Evolutionary conservation across 1,284 basidiomycete genomes (phyloP).

Genomic region (Sporisorium scitamineum): DNA sequence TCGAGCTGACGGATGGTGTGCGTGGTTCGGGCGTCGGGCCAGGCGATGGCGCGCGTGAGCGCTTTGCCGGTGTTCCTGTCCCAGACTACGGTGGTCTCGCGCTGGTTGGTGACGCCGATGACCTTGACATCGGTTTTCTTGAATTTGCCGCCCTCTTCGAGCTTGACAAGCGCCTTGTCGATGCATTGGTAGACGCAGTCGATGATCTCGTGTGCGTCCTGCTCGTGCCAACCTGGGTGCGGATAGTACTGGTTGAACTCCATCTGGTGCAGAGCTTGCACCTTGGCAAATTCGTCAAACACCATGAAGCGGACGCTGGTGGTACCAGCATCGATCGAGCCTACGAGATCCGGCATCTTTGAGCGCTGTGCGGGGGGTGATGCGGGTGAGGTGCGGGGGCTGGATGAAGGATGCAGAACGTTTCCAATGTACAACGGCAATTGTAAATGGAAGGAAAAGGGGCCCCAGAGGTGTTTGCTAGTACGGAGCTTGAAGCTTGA

Average conservation of each 20-base stretch:
- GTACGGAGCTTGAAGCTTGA: background rate
- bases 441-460: background rate
- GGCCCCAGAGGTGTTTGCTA: too few relatives aligned
- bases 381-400: background rate
- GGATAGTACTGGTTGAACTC: slow-evolving; percentile 67
- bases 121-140: slow-evolving; percentile 84
- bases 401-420: background rate
- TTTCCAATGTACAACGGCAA: background rate
- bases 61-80: slow-evolving; percentile 88
- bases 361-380: background rate
- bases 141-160: slow-evolving; percentile 80
- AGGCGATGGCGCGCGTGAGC: slow-evolving; percentile 87
- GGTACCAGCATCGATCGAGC: slow-evolving; percentile 54
- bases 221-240: slow-evolving; percentile 86
- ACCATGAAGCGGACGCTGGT: slow-evolving; percentile 94
- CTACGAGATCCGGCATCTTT: slow-evolving; percentile 54
- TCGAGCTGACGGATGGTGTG: slow-evolving; percentile 83
- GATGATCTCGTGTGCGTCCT: slow-evolving; percentile 87
- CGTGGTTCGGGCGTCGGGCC: slow-evolving; percentile 93
- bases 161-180: slow-evolving; percentile 77
- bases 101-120: slow-evolving; percentile 97
- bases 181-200: slow-evolving; percentile 83
- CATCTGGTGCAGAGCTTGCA: slow-evolving; percentile 85
- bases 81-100: slow-evolving; percentile 96
- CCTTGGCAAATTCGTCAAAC: slow-evolving; percentile 88